phyloP scores from a whole-genome alignment of 441 rosid genomes.

The Gossypium lobatum region DNA sequence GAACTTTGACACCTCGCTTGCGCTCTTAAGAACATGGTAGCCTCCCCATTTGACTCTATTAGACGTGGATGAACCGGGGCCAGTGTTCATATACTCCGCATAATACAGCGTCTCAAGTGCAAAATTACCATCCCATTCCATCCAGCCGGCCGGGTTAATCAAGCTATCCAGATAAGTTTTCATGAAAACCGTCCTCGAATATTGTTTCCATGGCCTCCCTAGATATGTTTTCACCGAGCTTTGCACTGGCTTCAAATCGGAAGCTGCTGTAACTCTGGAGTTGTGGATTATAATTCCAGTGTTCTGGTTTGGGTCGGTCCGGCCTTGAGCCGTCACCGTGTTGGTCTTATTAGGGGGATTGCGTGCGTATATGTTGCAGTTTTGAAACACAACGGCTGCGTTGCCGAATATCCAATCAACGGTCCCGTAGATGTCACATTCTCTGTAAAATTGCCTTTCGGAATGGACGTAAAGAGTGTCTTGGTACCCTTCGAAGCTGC shows the following conservation, averaged over 20 bases:
- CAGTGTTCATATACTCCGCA: constrained; percentile 50
- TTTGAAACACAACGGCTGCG: constrained; percentile 54
- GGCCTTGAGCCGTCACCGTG: constrained; percentile 56
- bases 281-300: constrained; percentile 58
- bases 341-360: constrained; percentile 39
- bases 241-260: constrained; percentile 42
- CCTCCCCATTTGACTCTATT: constrained; percentile 49
- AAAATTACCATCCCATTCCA: constrained; percentile 47
- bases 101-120: constrained; percentile 50
- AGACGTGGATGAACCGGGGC: constrained; percentile 41
- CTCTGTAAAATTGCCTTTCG: constrained; percentile 52
- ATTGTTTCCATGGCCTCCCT: constrained; percentile 62
- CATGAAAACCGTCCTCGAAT: constrained; percentile 51
- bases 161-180: constrained; percentile 41
- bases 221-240: constrained; percentile 46
- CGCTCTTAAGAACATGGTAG: constrained; percentile 31
- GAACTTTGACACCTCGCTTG: constrained; percentile 42
- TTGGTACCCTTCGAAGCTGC: constrained; percentile 59
- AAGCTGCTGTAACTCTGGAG: constrained; percentile 48
- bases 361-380: constrained; percentile 50
- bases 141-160: constrained; percentile 56
- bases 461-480: constrained; percentile 65
- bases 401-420: constrained; percentile 66
- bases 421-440: constrained; percentile 58
- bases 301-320: constrained; percentile 62